Evolutionary conservation across 208 protist genomes (phyloP).

Genomic region (Trypanosoma theileri): DNA sequence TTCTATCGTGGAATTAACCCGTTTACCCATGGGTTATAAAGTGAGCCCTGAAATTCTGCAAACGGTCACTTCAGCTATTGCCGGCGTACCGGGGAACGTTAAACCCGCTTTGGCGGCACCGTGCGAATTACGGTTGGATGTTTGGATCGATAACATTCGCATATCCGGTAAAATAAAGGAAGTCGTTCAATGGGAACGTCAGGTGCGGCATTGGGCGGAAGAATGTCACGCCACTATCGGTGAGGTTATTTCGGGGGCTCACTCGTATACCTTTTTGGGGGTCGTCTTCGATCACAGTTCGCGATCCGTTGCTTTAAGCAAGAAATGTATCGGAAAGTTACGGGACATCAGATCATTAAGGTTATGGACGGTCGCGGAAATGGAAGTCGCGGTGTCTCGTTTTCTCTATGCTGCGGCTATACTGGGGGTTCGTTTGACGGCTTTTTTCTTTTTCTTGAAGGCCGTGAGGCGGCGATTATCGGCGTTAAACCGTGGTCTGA

Average conservation of each 20-base stretch:
- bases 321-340: background rate
- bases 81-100: slow-evolving; percentile 19
- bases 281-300: background rate
- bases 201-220: background rate
- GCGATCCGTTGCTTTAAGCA: background rate
- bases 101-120: background rate
- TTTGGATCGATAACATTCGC: slow-evolving; percentile 39
- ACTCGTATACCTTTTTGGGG: background rate
- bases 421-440: background rate
- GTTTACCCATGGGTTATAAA: slow-evolving; percentile 29
- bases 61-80: slow-evolving; percentile 21
- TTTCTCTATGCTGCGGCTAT: background rate
- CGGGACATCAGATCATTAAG: no score
- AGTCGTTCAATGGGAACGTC: slow-evolving; percentile 3
- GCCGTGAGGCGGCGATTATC: background rate
- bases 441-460: slow-evolving; percentile 8
- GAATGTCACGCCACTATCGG: background rate
- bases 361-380: background rate
- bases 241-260: background rate
- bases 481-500: background rate
- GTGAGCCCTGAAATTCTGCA: slow-evolving; percentile 35
- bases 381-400: background rate
- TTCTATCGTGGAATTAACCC: slow-evolving; percentile 21
- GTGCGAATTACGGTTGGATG: slow-evolving; percentile 14
- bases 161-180: slow-evolving; percentile 12